Conservation (phyloP, 495 filamentous ascomycete species). For the Aspergillus olivimuriae region DNA sequence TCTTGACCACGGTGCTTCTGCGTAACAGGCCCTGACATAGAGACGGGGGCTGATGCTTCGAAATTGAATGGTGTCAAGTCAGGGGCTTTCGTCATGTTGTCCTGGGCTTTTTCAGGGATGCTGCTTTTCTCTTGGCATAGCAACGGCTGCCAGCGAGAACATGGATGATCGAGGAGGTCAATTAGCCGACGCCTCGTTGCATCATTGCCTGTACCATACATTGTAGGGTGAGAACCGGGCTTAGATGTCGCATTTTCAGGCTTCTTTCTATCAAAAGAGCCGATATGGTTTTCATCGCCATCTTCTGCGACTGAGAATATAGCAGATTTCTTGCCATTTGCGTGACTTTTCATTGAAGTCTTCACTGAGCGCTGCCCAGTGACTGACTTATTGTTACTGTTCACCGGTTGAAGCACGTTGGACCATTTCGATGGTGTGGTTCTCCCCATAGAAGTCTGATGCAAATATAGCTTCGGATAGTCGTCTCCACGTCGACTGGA, state of each 20-base stretch:
- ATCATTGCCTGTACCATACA: slow-evolving; percentile 1
- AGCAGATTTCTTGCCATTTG: slow-evolving; percentile 11
- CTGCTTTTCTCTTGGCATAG: too few species aligned
- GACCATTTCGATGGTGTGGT: background rate
- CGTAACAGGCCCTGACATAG: too few species aligned
- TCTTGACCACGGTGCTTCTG: too few species aligned
- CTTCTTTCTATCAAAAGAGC: background rate
- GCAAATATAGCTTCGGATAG: too few species aligned
- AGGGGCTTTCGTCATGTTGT: too few species aligned
- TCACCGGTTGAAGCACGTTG: slow-evolving; percentile 17
- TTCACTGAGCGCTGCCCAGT: slow-evolving; percentile 2
- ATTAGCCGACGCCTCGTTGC: too few species aligned
- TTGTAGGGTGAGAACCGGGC: background rate
- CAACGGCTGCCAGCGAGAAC: too few species aligned
- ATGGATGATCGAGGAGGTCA: too few species aligned
- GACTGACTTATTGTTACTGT: slow-evolving; percentile 14
- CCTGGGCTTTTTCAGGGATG: too few species aligned
- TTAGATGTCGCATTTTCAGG: background rate
- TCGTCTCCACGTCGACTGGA: too few species aligned
- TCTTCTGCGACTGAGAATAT: slow-evolving; percentile 37
- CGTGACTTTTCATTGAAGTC: slow-evolving; percentile 9
- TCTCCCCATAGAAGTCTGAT: background rate
- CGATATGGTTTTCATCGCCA: slow-evolving; percentile 21
- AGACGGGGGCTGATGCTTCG: too few species aligned
- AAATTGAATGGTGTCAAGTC: too few species aligned